Percentiles rank a stretch among this genome's conserved stretches.
These are phyloP conservation scores for Asterochloris sp. DNA, from an alignment of 139 green algal species.

Conservation along the genomic window DNA sequence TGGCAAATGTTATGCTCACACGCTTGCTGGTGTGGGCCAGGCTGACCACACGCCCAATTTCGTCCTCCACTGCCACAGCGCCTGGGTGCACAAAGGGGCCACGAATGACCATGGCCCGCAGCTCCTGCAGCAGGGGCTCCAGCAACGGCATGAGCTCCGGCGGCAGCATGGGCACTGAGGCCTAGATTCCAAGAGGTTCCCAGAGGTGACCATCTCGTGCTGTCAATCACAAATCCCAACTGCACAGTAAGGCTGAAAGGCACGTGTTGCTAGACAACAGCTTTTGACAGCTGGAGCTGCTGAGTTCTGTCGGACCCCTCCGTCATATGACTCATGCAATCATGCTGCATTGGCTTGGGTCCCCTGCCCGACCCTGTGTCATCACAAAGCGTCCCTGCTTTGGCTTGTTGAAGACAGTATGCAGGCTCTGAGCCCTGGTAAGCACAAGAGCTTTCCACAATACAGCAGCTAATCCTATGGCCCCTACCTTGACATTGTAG, in stretches of 20 bases:
- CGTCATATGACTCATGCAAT: no score
- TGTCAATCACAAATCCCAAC: no score
- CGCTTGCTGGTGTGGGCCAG: slow-evolving; percentile 32
- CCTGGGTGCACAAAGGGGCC: slow-evolving; percentile 80
- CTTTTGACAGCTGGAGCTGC: no score
- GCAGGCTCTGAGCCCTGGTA: background rate
- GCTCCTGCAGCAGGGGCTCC: slow-evolving; percentile 37
- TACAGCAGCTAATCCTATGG: background rate
- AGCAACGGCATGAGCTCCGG: no score
- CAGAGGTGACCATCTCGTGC: background rate
- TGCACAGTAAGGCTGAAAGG: background rate
- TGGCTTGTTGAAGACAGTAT: background rate
- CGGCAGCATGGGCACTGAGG: no score
- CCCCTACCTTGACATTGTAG: slow-evolving; percentile 67
- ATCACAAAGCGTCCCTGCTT: no score
- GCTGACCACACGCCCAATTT: slow-evolving; percentile 63
- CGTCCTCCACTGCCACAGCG: slow-evolving; percentile 91
- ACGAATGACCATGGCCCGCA: slow-evolving; percentile 74
- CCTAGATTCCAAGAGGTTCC: background rate
- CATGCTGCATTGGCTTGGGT: no score
- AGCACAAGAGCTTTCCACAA: background rate
- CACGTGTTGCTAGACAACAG: background rate
- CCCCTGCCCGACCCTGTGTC: no score
- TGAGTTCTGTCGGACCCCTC: no score
- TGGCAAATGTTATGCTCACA: background rate